Evolutionary conservation across 2,329 filamentous ascomycete species (phyloP).

Genomic region (Botryotinia calthae): DNA sequence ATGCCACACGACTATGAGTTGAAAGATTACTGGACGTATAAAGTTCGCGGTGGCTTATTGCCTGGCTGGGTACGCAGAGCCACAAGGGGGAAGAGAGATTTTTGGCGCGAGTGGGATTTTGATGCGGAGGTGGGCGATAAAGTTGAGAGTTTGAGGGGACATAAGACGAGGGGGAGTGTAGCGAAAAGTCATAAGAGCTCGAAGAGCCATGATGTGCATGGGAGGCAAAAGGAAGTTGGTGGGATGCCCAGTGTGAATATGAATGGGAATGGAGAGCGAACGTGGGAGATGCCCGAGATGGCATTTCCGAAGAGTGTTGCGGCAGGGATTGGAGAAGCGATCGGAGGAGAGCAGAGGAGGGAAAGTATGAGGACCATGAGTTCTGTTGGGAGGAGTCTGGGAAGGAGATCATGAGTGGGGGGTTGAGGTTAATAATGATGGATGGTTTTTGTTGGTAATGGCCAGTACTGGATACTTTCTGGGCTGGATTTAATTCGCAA

Average conservation of each 20-base stretch:
- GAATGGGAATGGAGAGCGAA: constrained; percentile 23
- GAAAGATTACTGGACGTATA: constrained; percentile 79
- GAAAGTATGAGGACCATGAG: constrained; percentile 12
- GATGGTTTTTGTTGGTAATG: not conserved
- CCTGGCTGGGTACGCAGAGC: constrained; percentile 69
- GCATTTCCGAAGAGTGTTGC: constrained; percentile 9
- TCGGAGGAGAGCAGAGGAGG: constrained; percentile 17
- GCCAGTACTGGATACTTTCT: not conserved
- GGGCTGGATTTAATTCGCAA: not conserved
- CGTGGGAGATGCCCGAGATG: constrained; percentile 27
- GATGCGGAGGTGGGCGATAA: constrained; percentile 24
- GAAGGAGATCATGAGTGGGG: not conserved
- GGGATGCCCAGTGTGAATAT: not conserved
- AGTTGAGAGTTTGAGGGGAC: constrained; percentile 5
- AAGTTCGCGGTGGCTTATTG: constrained; percentile 69
- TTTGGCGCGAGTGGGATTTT: constrained; percentile 32
- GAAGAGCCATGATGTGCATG: constrained; percentile 9
- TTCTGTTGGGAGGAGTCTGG: constrained; percentile 10
- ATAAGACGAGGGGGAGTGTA: constrained; percentile 24
- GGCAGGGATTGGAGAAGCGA: constrained; percentile 5
- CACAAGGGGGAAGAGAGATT: constrained; percentile 26
- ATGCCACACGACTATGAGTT: constrained; percentile 71
- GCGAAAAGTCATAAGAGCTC: constrained; percentile 16
- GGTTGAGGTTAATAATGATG: not conserved
- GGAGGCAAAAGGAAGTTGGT: not conserved